Conservation (phyloP, 768 basidiomycete genomes). For the Psilocybe subaeruginosa region DNA sequence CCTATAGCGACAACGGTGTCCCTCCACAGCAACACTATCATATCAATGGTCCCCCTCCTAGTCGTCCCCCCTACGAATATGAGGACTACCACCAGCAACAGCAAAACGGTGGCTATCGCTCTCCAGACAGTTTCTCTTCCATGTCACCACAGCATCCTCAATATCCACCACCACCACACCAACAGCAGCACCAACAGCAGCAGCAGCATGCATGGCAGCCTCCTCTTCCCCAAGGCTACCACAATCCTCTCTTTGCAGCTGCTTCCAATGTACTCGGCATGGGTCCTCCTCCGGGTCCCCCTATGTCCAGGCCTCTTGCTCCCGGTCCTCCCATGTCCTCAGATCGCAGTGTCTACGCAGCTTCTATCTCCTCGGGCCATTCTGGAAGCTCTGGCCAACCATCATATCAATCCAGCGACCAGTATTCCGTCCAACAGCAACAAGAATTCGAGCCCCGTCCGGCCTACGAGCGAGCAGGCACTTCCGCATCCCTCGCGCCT, state of each 20-base stretch:
- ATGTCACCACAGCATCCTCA: background rate
- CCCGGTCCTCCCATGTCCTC: conserved; percentile 24
- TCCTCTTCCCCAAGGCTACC: conserved; percentile 35
- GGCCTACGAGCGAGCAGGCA: conserved; percentile 58
- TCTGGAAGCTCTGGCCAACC: conserved; percentile 27
- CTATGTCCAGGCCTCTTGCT: conserved; percentile 12
- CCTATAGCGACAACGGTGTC: background rate
- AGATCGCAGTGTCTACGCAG: conserved; percentile 24
- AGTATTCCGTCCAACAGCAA: conserved; percentile 28
- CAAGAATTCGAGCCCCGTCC: conserved; percentile 63
- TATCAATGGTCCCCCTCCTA: background rate
- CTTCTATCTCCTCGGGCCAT: conserved; percentile 27
- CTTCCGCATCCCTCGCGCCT: conserved; percentile 55
- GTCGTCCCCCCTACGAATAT: background rate
- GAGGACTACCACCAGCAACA: conserved; percentile 3
- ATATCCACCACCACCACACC: background rate
- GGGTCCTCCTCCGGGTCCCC: conserved; percentile 39
- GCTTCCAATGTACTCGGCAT: conserved; percentile 83
- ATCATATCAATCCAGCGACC: conserved; percentile 22
- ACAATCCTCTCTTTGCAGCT: conserved; percentile 66
- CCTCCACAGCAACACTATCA: background rate
- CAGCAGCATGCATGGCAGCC: conserved; percentile 9
- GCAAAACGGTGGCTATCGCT: background rate
- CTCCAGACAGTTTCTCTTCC: background rate
- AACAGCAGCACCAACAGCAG: conserved; percentile 5